A percentile compares a stretch with the other conserved stretches of the same genome.
Evolutionary conservation across 345 rosid genomes (phyloP).

Genomic region (Diplotaxis tenuifolia): DNA sequence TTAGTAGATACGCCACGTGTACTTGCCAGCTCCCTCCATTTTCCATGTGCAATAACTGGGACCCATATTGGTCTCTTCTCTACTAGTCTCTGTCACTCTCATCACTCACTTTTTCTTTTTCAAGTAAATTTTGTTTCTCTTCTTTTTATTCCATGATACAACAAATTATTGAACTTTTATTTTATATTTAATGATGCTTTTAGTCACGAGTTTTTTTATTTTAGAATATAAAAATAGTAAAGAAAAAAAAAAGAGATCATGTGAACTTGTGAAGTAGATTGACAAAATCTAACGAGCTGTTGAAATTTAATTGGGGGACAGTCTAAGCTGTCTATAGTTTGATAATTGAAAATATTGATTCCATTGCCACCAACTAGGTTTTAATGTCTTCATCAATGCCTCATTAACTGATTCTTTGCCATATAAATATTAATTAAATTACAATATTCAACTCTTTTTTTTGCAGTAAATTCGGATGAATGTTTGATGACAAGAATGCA

Average conservation of each 20-base stretch:
- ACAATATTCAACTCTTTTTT: background rate
- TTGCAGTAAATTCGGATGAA: conserved; percentile 83
- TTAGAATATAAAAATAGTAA: background rate
- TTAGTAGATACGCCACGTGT: conserved; percentile 23
- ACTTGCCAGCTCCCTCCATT: conserved; percentile 4
- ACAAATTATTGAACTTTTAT: background rate
- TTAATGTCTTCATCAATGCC: conserved; percentile 21
- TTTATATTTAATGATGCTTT: background rate
- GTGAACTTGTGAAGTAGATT: conserved; percentile 54
- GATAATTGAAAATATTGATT: conserved; percentile 3
- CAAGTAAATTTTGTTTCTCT: background rate
- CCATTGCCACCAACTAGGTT: conserved; percentile 12
- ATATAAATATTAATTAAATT: background rate
- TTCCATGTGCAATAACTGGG: conserved; percentile 37
- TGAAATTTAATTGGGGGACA: conserved; percentile 28
- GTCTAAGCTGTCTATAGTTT: conserved; percentile 19
- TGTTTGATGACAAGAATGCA: conserved; percentile 98
- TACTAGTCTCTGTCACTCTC: conserved; percentile 31
- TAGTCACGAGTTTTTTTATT: background rate
- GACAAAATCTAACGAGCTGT: conserved; percentile 38
- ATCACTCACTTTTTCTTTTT: conserved; percentile 27
- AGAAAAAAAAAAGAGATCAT: conserved; percentile 26
- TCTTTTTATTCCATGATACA: background rate
- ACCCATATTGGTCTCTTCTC: conserved; percentile 16
- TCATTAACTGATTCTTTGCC: conserved; percentile 16